Evolutionary conservation across 1,139 yeast genomes (phyloP).

Genomic region (Candida neerlandica): DNA sequence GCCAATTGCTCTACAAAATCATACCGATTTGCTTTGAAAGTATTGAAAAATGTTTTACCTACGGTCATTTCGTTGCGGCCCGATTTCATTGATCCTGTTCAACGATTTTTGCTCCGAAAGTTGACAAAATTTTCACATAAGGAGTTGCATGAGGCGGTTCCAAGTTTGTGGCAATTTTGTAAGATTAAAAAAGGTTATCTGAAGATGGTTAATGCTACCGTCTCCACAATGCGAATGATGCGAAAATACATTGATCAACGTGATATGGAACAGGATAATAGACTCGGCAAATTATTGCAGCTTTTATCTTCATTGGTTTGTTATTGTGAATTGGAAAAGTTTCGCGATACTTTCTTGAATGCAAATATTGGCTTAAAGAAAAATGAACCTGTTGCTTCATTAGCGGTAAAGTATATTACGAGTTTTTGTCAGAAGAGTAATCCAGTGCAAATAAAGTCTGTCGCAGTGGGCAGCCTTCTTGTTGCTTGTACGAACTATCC

Average conservation of each 20-base stretch:
- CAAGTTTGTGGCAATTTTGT: conserved; percentile 62
- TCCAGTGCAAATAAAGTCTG: conserved; percentile 16
- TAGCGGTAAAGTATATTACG: conserved; percentile 57
- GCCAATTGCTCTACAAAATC: conserved; percentile 34
- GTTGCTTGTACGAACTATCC: conserved; percentile 63
- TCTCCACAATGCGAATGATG: conserved; percentile 56
- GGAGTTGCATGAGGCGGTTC: conserved; percentile 71
- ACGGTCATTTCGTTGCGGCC: conserved; percentile 48
- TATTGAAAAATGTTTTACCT: conserved; percentile 54
- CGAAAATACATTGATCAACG: conserved; percentile 41
- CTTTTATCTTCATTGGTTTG: conserved; percentile 72
- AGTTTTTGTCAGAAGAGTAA: conserved; percentile 41
- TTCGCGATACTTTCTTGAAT: conserved; percentile 41
- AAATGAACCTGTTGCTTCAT: conserved; percentile 57
- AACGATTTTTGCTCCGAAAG: conserved; percentile 50
- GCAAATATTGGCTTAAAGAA: conserved; percentile 45
- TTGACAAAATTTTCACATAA: conserved; percentile 59
- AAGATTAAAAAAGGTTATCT: conserved; percentile 44
- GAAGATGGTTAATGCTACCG: conserved; percentile 60
- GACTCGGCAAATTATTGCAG: conserved; percentile 58
- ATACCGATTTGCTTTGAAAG: conserved; percentile 48
- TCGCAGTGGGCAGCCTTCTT: conserved; percentile 60
- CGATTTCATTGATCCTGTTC: conserved; percentile 53
- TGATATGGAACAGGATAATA: conserved; percentile 38
- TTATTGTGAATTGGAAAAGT: conserved; percentile 58